Conservation (phyloP, 169 alveolate species). For the Plasmodium gonderi region DNA sequence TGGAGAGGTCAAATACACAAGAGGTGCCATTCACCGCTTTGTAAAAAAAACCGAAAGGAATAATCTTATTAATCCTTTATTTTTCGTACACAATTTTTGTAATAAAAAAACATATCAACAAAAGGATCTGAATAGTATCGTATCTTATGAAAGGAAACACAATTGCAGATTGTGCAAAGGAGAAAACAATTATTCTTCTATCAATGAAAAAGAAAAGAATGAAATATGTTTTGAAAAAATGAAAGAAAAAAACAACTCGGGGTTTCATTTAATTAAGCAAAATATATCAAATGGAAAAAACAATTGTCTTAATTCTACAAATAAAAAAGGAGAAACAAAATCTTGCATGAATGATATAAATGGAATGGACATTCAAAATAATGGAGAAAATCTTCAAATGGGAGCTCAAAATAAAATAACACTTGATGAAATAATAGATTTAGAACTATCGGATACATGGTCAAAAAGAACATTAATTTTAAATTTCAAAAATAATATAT, state of each 20-base stretch:
- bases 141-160: not conserved
- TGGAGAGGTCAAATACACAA: not conserved
- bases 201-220: not conserved
- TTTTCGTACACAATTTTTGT: not conserved
- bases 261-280: not conserved
- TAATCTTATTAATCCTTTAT: not conserved
- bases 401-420: not conserved
- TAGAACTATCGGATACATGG: slow-evolving; percentile 63
- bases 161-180: not conserved
- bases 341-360: not conserved
- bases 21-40: not conserved
- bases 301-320: not conserved
- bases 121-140: not conserved
- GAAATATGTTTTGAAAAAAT: slow-evolving; percentile 23
- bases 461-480: slow-evolving; percentile 43
- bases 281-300: slow-evolving; percentile 1
- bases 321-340: not conserved
- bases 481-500: slow-evolving; percentile 39
- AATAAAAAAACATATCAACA: not conserved
- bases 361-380: not conserved
- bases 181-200: not conserved
- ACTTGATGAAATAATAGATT: slow-evolving; percentile 15
- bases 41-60: not conserved
- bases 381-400: not conserved
- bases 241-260: not conserved